Evolutionary conservation across 208 protist genomes (phyloP).

Genomic region (Acanthamoeba polyphaga): DNA sequence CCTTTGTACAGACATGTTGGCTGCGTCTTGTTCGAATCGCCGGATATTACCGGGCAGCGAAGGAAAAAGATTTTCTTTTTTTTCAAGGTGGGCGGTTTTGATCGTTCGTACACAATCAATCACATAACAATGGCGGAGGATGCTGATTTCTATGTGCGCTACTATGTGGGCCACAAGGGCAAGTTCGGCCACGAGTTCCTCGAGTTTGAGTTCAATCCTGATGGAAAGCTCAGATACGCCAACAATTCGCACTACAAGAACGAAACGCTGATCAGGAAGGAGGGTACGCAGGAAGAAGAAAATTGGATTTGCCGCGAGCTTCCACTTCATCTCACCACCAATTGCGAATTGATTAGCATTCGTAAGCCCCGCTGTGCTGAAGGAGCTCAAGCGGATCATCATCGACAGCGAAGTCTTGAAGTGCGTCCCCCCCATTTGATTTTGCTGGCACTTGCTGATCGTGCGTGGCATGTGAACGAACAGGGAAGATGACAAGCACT

Average conservation of each 20-base stretch:
- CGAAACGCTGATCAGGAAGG: conserved; percentile 94
- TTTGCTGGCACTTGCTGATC: conserved; percentile 62
- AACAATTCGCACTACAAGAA: conserved; percentile 96
- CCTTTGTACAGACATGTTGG: too few species aligned
- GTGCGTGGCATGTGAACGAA: background rate
- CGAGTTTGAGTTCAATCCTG: conserved; percentile 94
- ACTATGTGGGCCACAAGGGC: conserved; percentile 95
- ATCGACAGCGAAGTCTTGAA: conserved; percentile 92
- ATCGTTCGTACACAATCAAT: background rate
- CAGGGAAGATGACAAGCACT: conserved; percentile 91
- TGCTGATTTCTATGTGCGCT: conserved; percentile 91
- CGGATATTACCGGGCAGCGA: too few species aligned
- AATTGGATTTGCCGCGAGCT: background rate
- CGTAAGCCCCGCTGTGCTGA: conserved; percentile 89
- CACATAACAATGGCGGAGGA: conserved; percentile 48
- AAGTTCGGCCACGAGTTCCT: conserved; percentile 97
- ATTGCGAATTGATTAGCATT: conserved; percentile 86
- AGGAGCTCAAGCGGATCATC: conserved; percentile 93
- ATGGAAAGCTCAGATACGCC: conserved; percentile 93
- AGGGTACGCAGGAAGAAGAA: conserved; percentile 85
- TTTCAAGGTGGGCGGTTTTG: background rate
- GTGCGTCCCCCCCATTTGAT: conserved; percentile 67
- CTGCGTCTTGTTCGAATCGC: too few species aligned
- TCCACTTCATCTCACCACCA: background rate
- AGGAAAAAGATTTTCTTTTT: background rate